Percentiles rank a stretch among this genome's conserved stretches.
These are phyloP conservation scores for Dalbergia oliveri DNA, from an alignment of 306 rosid genomes.

Conservation along the genomic window DNA sequence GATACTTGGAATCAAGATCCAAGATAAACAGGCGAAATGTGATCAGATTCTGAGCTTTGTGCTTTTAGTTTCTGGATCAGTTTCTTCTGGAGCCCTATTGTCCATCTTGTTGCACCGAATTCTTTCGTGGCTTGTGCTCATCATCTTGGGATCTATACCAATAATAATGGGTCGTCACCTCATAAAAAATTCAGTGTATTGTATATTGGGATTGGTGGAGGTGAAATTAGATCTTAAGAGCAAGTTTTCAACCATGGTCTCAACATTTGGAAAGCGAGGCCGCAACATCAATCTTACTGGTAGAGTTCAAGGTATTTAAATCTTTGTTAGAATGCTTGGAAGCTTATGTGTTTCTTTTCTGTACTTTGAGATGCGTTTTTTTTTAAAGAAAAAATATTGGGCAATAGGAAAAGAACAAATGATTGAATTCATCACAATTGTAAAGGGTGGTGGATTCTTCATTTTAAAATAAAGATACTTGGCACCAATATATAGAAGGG, in stretches of 20 bases:
- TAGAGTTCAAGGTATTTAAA: no score
- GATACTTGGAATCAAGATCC: conserved; percentile 9
- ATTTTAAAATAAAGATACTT: no score
- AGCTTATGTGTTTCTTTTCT: no score
- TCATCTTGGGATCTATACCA: conserved; percentile 38
- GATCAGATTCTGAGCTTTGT: conserved; percentile 1
- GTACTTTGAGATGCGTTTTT: no score
- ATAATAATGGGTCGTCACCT: neutral
- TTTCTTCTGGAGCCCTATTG: conserved; percentile 37
- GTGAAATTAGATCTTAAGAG: neutral
- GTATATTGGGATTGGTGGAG: neutral
- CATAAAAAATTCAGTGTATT: neutral
- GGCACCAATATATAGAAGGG: no score
- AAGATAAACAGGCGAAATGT: neutral
- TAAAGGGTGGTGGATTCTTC: no score
- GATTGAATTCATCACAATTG: no score
- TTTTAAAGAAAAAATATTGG: no score
- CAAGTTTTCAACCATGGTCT: neutral
- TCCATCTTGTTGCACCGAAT: neutral
- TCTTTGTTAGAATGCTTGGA: no score
- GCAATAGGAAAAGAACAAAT: no score
- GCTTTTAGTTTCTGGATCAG: conserved; percentile 32
- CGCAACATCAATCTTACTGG: no score
- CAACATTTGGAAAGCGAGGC: neutral
- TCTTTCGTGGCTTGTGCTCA: conserved; percentile 29